These are phyloP conservation scores for Graphium sp. DNA, from an alignment of 2,329 filamentous ascomycete genomes.

Conservation along the genomic window DNA sequence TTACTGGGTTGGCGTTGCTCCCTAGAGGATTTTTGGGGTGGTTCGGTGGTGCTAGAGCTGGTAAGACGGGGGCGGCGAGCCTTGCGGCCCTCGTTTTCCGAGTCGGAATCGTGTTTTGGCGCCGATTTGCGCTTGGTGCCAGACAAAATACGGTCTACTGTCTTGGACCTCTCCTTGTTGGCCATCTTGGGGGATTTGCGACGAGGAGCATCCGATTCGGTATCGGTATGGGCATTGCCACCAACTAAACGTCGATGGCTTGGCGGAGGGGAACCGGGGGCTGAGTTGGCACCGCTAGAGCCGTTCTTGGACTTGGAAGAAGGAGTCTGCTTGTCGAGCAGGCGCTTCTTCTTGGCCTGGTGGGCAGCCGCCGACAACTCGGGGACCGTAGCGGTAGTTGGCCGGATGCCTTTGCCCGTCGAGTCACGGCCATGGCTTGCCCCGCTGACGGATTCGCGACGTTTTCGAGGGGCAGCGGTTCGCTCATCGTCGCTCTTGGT, in stretches of 20 bases:
- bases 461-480: constrained; percentile 27
- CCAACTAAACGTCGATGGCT: too few species aligned
- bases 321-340: too few species aligned
- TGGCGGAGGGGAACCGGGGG: too few species aligned
- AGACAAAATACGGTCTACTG: constrained; percentile 23
- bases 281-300: constrained; percentile 2
- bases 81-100: constrained; percentile 37
- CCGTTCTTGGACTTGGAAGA: too few species aligned
- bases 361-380: too few species aligned
- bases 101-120: constrained; percentile 36
- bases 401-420: too few species aligned
- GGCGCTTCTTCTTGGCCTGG: too few species aligned
- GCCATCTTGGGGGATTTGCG: constrained; percentile 24
- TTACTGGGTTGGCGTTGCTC: constrained; percentile 1
- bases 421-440: too few species aligned
- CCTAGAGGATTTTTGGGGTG: constrained; percentile 2
- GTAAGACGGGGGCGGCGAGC: constrained; percentile 28
- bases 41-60: constrained; percentile 7
- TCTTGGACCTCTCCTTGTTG: constrained; percentile 28
- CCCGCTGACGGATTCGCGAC: too few species aligned
- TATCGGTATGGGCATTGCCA: constrained; percentile 24
- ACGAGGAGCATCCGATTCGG: constrained; percentile 36
- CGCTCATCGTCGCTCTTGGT: constrained; percentile 36
- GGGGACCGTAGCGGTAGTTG: too few species aligned
- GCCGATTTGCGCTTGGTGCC: constrained; percentile 37